Conservation (phyloP, 192 early-diverging fungal genomes). For the Chytriomyces hyalinus region DNA sequence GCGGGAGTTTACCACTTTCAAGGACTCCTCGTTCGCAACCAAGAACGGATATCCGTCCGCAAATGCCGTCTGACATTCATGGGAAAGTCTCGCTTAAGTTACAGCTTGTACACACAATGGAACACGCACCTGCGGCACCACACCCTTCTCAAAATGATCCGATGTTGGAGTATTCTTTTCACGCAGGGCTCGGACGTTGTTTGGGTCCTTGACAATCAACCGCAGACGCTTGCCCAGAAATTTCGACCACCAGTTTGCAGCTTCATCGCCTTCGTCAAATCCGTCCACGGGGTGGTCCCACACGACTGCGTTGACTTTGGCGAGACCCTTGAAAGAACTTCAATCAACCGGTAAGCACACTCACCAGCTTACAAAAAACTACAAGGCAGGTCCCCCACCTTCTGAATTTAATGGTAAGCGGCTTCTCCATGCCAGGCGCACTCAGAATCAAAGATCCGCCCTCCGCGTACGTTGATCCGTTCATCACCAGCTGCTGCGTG, state of each 20-base stretch:
- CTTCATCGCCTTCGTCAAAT: slow-evolving; percentile 69
- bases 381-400: neutral
- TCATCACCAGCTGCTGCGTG: slow-evolving; percentile 13
- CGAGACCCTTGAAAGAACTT: neutral
- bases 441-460: slow-evolving; percentile 41
- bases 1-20: slow-evolving; percentile 67
- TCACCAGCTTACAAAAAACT: neutral
- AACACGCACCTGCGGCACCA: neutral
- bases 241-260: slow-evolving; percentile 60
- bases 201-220: slow-evolving; percentile 57
- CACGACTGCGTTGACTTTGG: slow-evolving; percentile 24
- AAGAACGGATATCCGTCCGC: slow-evolving; percentile 81
- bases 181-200: slow-evolving; percentile 44
- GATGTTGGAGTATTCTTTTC: slow-evolving; percentile 53
- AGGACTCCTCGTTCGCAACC: slow-evolving; percentile 60
- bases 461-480: slow-evolving; percentile 21
- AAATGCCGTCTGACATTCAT: slow-evolving; percentile 68
- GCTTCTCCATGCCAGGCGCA: slow-evolving; percentile 44
- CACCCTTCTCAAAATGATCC: slow-evolving; percentile 23
- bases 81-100: slow-evolving; percentile 32
- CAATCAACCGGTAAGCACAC: no score
- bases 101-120: neutral
- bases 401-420: slow-evolving; percentile 16
- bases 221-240: slow-evolving; percentile 48
- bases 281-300: slow-evolving; percentile 46